Evolutionary conservation across 805 yeast species (phyloP), one percentile per base, ranked within the genome.

Genomic region (Priceomyces melissophilus): DNA sequence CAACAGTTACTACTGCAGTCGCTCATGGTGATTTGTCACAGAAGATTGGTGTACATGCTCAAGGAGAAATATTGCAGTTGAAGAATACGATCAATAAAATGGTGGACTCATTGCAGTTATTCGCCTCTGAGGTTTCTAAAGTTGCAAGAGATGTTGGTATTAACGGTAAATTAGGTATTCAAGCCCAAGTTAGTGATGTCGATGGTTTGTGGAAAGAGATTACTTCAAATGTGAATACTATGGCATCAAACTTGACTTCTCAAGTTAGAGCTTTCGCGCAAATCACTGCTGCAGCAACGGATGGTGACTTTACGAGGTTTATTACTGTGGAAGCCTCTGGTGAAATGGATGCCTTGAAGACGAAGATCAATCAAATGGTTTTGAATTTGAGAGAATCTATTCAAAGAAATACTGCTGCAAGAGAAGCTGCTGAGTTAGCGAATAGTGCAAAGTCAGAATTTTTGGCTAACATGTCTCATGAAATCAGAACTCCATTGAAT

Each of bases 211-310:
- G 96, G 96, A 87, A 84, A 56, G 95, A 86, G 53, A 87, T 87
- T 55, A 87, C 95, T 20, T 85, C 93, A 13, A 87, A 87, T 63
- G 96, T 87, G 49, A 87, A 87, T 58, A 87, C 91, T 16, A 87
- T 87, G 96, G 96, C 96, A 39, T 81, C 91, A n/a, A 87, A 87
- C 60, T 76, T 87, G 59, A 87, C 96, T 0, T 83, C 95, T 1
- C 96, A 87, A 67, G 96, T 87, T 55, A 78, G 96, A 63, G 96
- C 95, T 0, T 87, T 87, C 68, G 95, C 95, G 30, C 95, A 87
- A 59, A 87, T 87, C 54, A 87, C 96, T 0, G 95, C 93, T 17
- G 93, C 96, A 23, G 96, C 95, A 10, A 87, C 96, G 2, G 95
- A 87, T 64, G 95, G 96, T 58, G 96, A 87, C 60, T 87, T 87